Evolutionary conservation across 345 rosid genomes (phyloP).

Genomic region (Linum tenue): DNA sequence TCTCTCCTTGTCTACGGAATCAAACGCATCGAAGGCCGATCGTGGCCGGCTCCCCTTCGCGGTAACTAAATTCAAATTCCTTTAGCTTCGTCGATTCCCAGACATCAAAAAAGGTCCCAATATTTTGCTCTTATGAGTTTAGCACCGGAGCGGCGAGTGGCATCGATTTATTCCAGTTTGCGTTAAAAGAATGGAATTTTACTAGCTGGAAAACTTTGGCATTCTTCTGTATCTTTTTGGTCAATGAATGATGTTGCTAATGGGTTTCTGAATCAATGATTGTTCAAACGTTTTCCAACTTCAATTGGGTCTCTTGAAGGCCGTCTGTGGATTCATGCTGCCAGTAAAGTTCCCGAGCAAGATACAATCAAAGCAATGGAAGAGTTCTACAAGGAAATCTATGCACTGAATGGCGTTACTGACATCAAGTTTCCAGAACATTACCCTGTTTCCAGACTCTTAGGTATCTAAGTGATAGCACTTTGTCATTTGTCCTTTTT

Average conservation of each 20-base stretch:
- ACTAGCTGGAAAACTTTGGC: neutral
- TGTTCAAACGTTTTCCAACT: too few species aligned
- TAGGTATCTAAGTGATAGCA: conserved; percentile 31
- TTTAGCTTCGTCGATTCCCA: neutral
- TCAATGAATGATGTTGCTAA: too few species aligned
- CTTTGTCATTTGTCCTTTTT: neutral
- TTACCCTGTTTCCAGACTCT: conserved; percentile 79
- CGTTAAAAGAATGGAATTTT: too few species aligned
- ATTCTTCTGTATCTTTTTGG: neutral
- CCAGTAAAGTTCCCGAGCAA: conserved; percentile 80
- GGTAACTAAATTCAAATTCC: conserved; percentile 27
- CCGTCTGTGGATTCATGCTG: conserved; percentile 96
- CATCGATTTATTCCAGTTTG: too few species aligned
- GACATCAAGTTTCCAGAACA: conserved; percentile 57
- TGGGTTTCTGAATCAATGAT: too few species aligned
- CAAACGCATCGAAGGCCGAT: conserved; percentile 90
- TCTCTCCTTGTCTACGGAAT: conserved; percentile 72
- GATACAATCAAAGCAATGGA: conserved; percentile 89
- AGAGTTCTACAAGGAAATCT: conserved; percentile 69
- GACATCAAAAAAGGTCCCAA: too few species aligned
- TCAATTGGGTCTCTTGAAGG: conserved; percentile 28
- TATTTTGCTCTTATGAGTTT: too few species aligned
- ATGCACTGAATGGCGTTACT: conserved; percentile 55
- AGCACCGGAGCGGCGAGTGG: too few species aligned
- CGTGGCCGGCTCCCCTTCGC: conserved; percentile 84